Evolutionary conservation across 306 rosid genomes (phyloP), one percentile per base, ranked within the genome.

Genomic region (Abrus precatorius): DNA sequence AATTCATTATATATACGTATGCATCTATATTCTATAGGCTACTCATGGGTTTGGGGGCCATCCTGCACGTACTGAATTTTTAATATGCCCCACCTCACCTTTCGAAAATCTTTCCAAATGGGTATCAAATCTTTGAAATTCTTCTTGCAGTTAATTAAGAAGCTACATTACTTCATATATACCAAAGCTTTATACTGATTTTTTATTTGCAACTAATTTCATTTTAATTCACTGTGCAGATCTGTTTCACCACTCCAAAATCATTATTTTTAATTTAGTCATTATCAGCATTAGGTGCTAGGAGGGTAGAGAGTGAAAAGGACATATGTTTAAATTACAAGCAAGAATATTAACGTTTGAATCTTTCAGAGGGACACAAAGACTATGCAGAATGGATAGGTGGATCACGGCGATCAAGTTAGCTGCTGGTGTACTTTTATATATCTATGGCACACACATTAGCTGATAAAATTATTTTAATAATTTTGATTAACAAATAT

Each of bases 101-200:
- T 69, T 80, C 70, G 14, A 76, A 75, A 73, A 29, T 40, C 43
- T 73, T 59, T 76, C 59, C 57, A 76, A 59, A 48, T 1, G 32
- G 52, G 57, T 50, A 62, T 29, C 74, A 74, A 40, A 69, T 75
- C 49, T 75, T 86, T 75, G 76, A 69, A 79, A 69, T 47, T 79
- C 41, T 63, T 29, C 66, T 29, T 20, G 49, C 64, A 71, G 50
- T 68, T 36, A 44, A 53, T 55, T 44, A 62, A 54, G 54, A 72
- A 57, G 2, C 33, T 62, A 14, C 40, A 78, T 33, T 57, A 9
- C 1, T 55, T 11, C 53, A 72, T 55, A 41, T 55, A 62, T 13
- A 50, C 14, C 5, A 47, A 41, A 27, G 13, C 40, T 10, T 20
- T 34, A 38, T 71, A 27, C 41, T 59, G n/a, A 12, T 11, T 29